Base-by-base conservation (phyloP, 768 basidiomycete species). In the Termitomyces sp. region DNA sequence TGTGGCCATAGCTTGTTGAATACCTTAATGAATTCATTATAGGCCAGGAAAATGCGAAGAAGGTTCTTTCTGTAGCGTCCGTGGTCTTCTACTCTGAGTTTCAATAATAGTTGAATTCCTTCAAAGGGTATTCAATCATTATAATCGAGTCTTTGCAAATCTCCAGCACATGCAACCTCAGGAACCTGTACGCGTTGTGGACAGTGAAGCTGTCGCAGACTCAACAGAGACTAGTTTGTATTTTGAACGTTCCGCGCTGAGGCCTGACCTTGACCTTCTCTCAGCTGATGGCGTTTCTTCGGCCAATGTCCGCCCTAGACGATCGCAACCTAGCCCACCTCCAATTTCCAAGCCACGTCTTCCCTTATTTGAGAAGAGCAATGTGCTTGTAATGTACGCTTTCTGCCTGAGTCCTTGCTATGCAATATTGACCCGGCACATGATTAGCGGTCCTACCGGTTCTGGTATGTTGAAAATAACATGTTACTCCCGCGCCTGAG, bases 31-130 rank as follows among this genome's bases (percentile, higher is more conserved):
- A 92, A 67, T 97, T 88, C 66, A 85, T 98, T 37, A 81, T 98
- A 18, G 95, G 95, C 1, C 95, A 98, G 69, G 89, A 92, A 63
- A 82, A 80, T 58, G 94, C 95, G 3, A 98, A 98, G 82, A 93
- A 94, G 68, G 87, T 91, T 24, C 81, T 98, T 33, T 90, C 92
- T 37, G 95, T 98, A 48, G 95, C 94, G 93, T 94, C 73, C 69
- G 92, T 83, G 45, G 49, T 28, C 36, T 34, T 48, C 31, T 18
- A n/a, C 3, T 41, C 47, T 49, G 58, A 51, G 50, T 24, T 26
- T 52, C n/a, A 3, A 28, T 51, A 22, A 57, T 16, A 3, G 51
- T n/a, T 47, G 29, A 61, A 31, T 41, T 16, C 51, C 50, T 58
- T 36, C 58, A 41, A 51, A 96, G 94, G 33, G 92, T 96, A 2